These are phyloP conservation scores for Fraxinus pennsylvanica DNA, from an alignment of 257 asterid species.

Conservation along the genomic window DNA sequence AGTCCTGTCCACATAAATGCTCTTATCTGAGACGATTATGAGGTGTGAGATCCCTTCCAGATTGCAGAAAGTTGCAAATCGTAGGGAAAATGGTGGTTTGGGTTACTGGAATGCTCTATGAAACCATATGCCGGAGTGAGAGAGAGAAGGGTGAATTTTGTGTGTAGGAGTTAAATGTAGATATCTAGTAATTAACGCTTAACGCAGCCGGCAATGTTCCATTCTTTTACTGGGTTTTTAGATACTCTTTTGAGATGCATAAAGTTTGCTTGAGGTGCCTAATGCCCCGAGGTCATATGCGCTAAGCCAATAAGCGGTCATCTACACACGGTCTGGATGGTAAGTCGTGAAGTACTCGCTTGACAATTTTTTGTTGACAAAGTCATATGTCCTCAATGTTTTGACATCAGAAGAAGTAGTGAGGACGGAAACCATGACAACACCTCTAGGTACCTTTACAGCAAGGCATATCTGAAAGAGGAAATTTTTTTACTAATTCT, in stretches of 20 bases:
- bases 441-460: neutral
- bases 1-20: neutral
- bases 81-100: neutral
- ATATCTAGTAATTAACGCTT: neutral
- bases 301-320: neutral
- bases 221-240: neutral
- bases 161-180: neutral
- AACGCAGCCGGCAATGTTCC: neutral
- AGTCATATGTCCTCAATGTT: neutral
- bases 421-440: neutral
- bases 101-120: neutral
- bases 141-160: neutral
- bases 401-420: neutral
- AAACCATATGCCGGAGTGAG: neutral
- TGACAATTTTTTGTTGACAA: neutral
- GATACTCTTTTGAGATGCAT: neutral
- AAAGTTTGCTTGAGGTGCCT: neutral
- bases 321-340: slow-evolving; percentile 4
- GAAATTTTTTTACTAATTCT: slow-evolving; percentile 1
- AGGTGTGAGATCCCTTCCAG: neutral
- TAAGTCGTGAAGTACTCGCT: neutral
- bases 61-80: slow-evolving; percentile 5
- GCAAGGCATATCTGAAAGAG: neutral
- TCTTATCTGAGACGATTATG: slow-evolving; percentile 3
- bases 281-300: neutral